Evolutionary conservation across 148 eudicot genomes (phyloP), one percentile per base, ranked within the genome.

Genomic region (Suaeda aralocaspica): DNA sequence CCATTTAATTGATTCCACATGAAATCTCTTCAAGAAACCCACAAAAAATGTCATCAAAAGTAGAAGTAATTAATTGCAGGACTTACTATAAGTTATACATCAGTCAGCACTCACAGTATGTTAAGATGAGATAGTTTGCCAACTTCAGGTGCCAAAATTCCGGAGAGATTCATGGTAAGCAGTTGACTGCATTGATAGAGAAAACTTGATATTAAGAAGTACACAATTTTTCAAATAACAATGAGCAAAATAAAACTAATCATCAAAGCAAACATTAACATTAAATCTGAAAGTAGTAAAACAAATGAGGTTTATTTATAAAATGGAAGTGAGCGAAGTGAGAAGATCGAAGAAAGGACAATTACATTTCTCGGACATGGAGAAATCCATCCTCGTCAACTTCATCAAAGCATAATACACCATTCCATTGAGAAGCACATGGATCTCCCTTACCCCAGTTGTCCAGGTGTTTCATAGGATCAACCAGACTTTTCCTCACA

Each of bases 1-100:
- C 98, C 98, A 67, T 70, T 82, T 42, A 89, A 73, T 15, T 81
- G 67, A 74, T 92, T 92, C 98, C 98, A 92, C 94, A 92, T 88
- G 79, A 92, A 79, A 72, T 89, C 85, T 75, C 98, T 92, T 64
- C 62, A 71, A 42, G 68, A 42, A 67, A 55, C 41, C 1, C 31
- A 63, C 24, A 65, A 28, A n/a, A 50, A 36, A 5, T 50, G 46
- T 65, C 63, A 73, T 59, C 48, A 68, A 67, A 28, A 61, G 29
- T 19, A 56, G 59, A 58, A 48, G 22, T 60, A 16, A 26, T 3
- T 3, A 61, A 24, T 29, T 19, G 39, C 21, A 13, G 21, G 10
- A 12, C 5, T n/a, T 21, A 36, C 39, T 44, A 67, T 4, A 7
- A 72, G 42, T 16, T 28, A 36, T 53, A 73, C 63, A 24, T 60